These are phyloP conservation scores for Pichia californica DNA, from an alignment of 805 yeast species.

Conservation along the genomic window DNA sequence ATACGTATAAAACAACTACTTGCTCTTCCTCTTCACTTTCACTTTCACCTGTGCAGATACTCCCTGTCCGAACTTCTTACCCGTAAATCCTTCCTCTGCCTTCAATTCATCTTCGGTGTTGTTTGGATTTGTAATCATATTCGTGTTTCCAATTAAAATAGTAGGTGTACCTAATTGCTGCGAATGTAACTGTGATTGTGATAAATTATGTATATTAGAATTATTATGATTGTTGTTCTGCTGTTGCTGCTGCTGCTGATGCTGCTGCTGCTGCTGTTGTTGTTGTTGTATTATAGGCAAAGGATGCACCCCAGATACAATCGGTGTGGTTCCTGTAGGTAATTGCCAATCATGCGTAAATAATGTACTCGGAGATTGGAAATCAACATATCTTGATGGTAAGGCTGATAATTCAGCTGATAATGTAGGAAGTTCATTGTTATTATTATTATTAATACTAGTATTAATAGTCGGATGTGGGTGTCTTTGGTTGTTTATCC, in stretches of 20 bases:
- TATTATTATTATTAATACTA: background rate
- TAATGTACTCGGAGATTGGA: constrained; percentile 77
- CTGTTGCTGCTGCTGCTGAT: too few relatives aligned
- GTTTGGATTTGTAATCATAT: too few relatives aligned
- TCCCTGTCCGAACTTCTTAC: too few relatives aligned
- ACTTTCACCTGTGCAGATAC: too few relatives aligned
- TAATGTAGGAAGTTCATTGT: constrained; percentile 1
- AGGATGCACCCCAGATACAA: constrained; percentile 26
- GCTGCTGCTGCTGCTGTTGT: too few relatives aligned
- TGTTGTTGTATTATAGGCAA: constrained; percentile 15
- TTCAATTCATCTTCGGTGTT: too few relatives aligned
- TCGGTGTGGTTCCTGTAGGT: constrained; percentile 39
- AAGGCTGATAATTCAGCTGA: constrained; percentile 37
- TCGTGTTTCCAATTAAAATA: too few relatives aligned
- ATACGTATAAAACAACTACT: too few relatives aligned
- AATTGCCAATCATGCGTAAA: constrained; percentile 54
- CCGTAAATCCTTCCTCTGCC: too few relatives aligned
- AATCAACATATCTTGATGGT: constrained; percentile 69
- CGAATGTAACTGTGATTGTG: too few relatives aligned
- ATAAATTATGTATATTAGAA: background rate
- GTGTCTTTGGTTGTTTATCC: constrained; percentile 1
- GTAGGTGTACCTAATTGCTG: too few relatives aligned
- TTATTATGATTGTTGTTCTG: background rate
- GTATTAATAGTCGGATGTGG: constrained; percentile 1
- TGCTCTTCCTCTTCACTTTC: too few relatives aligned